These are phyloP conservation scores for Zygosaccharomyces kombuchaensis DNA, from an alignment of 805 yeast species.

Conservation along the genomic window DNA sequence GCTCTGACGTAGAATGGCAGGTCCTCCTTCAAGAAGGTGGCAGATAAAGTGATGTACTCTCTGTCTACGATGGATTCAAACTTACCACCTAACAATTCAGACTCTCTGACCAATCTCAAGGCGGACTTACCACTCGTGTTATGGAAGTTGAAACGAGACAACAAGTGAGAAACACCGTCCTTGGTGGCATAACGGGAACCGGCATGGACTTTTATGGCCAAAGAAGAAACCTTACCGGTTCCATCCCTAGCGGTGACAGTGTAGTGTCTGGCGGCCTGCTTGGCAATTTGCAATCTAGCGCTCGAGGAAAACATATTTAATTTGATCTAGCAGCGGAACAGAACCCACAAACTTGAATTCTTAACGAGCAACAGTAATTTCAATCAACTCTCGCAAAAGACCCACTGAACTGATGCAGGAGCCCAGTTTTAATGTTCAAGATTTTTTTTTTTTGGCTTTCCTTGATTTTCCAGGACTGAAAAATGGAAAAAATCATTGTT, in stretches of 20 bases:
- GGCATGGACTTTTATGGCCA: conserved; percentile 77
- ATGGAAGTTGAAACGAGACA: conserved; percentile 78
- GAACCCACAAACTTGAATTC: background rate
- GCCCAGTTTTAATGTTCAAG: background rate
- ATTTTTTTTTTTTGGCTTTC: background rate
- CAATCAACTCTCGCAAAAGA: background rate
- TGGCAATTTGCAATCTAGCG: conserved; percentile 23
- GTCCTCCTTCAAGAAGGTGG: conserved; percentile 80
- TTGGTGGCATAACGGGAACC: conserved; percentile 71
- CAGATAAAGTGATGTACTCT: conserved; percentile 75
- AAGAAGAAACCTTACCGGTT: conserved; percentile 62
- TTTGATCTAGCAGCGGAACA: conserved; percentile 2
- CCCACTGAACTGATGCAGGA: background rate
- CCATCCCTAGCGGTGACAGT: conserved; percentile 53
- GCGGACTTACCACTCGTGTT: conserved; percentile 82
- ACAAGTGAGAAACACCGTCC: conserved; percentile 82
- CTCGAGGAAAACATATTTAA: conserved; percentile 3
- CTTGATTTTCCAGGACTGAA: conserved; percentile 2
- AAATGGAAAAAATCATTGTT: background rate
- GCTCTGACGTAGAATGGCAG: conserved; percentile 90
- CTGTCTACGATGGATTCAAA: conserved; percentile 69
- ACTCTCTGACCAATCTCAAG: conserved; percentile 87
- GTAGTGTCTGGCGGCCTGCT: conserved; percentile 35
- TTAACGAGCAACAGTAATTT: background rate
- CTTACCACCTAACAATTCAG: conserved; percentile 87